Percentiles rank a stretch among this genome's conserved stretches.
These are phyloP conservation scores for Geranium rotundifolium DNA, from an alignment of 345 rosid genomes.

Conservation along the genomic window DNA sequence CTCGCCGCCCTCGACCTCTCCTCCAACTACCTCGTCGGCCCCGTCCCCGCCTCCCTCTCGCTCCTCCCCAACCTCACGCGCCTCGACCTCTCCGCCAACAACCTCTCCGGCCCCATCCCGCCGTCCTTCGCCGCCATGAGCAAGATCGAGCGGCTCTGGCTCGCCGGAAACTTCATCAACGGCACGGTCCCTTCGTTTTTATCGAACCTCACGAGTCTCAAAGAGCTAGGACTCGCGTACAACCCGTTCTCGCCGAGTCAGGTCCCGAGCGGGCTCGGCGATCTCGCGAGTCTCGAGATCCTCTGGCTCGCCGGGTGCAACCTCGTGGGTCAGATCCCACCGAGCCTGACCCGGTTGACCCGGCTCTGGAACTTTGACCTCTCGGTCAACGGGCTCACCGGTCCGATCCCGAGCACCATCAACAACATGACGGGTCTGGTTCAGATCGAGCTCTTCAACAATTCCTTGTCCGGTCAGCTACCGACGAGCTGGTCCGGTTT, in stretches of 20 bases:
- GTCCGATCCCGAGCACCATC: slow-evolving; percentile 52
- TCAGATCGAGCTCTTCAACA: slow-evolving; percentile 66
- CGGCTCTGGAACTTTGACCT: slow-evolving; percentile 45
- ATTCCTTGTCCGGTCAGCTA: slow-evolving; percentile 59
- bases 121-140: slow-evolving; percentile 35
- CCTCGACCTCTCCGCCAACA: slow-evolving; percentile 40
- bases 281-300: slow-evolving; percentile 36
- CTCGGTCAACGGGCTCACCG: slow-evolving; percentile 39
- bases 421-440: slow-evolving; percentile 27
- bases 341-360: slow-evolving; percentile 20
- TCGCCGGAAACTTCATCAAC: slow-evolving; percentile 41
- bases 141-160: slow-evolving; percentile 38
- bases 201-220: slow-evolving; percentile 53
- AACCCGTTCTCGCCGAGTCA: slow-evolving; percentile 45
- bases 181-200: slow-evolving; percentile 44
- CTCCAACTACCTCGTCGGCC: slow-evolving; percentile 35
- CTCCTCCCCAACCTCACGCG: slow-evolving; percentile 27
- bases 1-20: slow-evolving; percentile 33
- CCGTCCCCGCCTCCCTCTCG: slow-evolving; percentile 50
- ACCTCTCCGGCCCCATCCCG: slow-evolving; percentile 53
- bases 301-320: too few species aligned
- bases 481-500: slow-evolving; percentile 36
- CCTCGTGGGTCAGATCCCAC: slow-evolving; percentile 57
- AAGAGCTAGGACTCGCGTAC: slow-evolving; percentile 40
- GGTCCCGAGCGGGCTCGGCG: slow-evolving; percentile 41